Base-by-base conservation (phyloP, 805 yeast species). In the Candida lessepsii region DNA sequence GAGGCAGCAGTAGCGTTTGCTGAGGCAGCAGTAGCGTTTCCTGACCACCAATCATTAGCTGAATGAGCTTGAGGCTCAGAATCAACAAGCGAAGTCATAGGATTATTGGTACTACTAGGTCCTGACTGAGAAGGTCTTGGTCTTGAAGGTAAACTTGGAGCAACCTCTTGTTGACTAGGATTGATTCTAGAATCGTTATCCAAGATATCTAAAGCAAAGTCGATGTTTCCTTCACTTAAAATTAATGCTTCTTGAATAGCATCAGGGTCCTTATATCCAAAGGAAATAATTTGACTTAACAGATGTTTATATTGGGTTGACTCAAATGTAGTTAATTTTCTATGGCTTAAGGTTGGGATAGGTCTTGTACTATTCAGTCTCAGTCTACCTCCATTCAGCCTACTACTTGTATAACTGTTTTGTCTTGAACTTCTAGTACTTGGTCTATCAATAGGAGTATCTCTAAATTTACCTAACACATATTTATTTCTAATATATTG, bases 401-500 rank as follows among this genome's bases (percentile, higher is more conserved):
- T 28, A 11, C 26, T 11, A 14, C 28, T 19, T 14, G 40, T 27
- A 20, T 19, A 31, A 21, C 21, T 20, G 23, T 30, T 51, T 37
- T 51, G 56, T 11, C 54, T 39, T 16, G 54, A 47, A 26, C 21
- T 9, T 5, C 47, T 49, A 29, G 63, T 64, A 43, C 67, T 67
- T 29, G 71, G 77, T 1, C 48, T 48, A 10, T 58, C 60, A 34
- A 67, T 56, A 6, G 54, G 49, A 30, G 69, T 75, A 35, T 65
- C 63, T 40, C 80, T 59, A 52, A 73, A 86, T 42, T 66, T 71
- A 1, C 89, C 88, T n/a, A 61, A 51, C 16, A 83, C 61, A 58
- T 86, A 86, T 56, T 86, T 86, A 34, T 82, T 80, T 47, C 83
- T 70, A 31, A 86, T 61, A 61, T 65, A 86, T 42, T 71, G 65